Conservation (phyloP, 177 flowering plant species). For the Vitis hybrid region DNA sequence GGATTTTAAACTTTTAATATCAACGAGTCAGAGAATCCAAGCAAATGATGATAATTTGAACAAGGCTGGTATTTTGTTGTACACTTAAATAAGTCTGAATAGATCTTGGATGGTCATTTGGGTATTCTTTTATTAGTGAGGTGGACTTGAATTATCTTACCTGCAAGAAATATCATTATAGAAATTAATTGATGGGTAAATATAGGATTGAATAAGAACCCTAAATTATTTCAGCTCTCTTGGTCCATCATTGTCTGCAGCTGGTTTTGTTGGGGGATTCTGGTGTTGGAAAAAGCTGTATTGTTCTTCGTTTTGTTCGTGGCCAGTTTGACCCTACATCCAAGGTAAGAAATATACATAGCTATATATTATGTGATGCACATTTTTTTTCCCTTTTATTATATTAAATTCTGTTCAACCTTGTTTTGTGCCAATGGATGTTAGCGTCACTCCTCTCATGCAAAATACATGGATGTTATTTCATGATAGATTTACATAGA, state of each 20-base stretch:
- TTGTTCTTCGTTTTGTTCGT: slow-evolving; percentile 98
- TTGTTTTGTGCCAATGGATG: neutral
- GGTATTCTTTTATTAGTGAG: too few species aligned
- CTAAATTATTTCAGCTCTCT: neutral
- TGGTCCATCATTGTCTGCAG: slow-evolving; percentile 36
- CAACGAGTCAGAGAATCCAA: too few species aligned
- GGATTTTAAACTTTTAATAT: too few species aligned
- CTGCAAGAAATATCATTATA: neutral
- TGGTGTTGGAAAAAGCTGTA: slow-evolving; percentile 99
- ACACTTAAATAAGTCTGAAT: neutral
- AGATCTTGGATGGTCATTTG: neutral
- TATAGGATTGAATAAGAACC: neutral
- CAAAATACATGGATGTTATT: neutral
- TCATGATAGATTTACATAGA: neutral
- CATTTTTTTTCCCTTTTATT: neutral
- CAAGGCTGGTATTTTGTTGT: too few species aligned
- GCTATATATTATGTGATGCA: neutral
- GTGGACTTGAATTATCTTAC: neutral
- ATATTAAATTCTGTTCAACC: neutral
- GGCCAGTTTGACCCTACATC: slow-evolving; percentile 99
- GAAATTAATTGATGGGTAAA: neutral
- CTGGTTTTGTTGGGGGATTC: slow-evolving; percentile 94
- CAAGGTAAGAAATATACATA: slow-evolving; percentile 49
- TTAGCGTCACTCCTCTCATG: neutral
- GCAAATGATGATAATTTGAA: too few species aligned